A percentile compares a stretch with the other conserved stretches of the same genome.
These are phyloP conservation scores for Rubus parviflorus DNA, from an alignment of 306 rosid genomes.

Conservation along the genomic window DNA sequence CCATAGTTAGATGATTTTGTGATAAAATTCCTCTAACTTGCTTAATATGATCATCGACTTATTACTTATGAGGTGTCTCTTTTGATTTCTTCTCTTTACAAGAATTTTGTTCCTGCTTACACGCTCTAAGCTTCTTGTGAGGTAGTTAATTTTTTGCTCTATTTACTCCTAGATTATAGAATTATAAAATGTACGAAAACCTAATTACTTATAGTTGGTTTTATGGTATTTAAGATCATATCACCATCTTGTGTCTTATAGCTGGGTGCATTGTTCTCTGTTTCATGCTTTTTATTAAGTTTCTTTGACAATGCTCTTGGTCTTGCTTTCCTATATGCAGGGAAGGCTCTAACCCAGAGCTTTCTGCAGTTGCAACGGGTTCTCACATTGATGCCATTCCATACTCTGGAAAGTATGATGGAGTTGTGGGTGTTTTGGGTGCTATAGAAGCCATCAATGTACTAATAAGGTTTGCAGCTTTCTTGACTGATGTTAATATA, in stretches of 20 bases:
- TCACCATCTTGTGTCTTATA: background rate
- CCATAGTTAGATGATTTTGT: no score
- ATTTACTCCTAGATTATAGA: background rate
- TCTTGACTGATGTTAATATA: slow-evolving; percentile 16
- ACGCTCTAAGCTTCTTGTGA: background rate
- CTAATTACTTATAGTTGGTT: background rate
- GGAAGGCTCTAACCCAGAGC: slow-evolving; percentile 72
- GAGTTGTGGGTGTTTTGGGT: slow-evolving; percentile 97
- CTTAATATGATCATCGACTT: background rate
- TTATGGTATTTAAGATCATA: slow-evolving; percentile 1
- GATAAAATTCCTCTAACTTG: background rate
- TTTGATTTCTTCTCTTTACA: background rate
- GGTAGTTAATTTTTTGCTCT: background rate
- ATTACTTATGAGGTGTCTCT: background rate
- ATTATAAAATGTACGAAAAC: background rate
- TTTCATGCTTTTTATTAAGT: slow-evolving; percentile 6
- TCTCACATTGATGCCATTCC: slow-evolving; percentile 98
- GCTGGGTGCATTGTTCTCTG: slow-evolving; percentile 2
- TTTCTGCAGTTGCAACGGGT: slow-evolving; percentile 88
- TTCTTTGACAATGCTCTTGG: slow-evolving; percentile 2
- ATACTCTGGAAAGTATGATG: slow-evolving; percentile 94
- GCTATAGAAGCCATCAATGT: slow-evolving; percentile 92
- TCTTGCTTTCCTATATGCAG: slow-evolving; percentile 41
- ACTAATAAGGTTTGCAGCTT: slow-evolving; percentile 63
- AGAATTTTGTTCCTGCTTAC: no score